Evolutionary conservation across 2,329 filamentous ascomycete genomes (phyloP).

Genomic region (Xylaria multiplex): DNA sequence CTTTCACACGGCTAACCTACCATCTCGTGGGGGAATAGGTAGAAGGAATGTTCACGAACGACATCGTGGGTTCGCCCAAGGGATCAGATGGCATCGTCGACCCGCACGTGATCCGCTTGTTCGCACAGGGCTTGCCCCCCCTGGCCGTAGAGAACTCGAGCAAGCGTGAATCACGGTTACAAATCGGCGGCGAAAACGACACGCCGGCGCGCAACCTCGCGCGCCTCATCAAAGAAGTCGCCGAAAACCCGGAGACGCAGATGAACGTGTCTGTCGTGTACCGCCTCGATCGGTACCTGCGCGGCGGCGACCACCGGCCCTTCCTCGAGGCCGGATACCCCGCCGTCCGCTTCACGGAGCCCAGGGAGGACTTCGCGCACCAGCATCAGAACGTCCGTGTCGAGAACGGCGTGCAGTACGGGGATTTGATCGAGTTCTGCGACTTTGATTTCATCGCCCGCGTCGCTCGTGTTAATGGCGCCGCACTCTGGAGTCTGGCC

Average conservation of each 20-base stretch:
- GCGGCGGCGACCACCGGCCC: conserved; percentile 65
- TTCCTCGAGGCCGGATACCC: conserved; percentile 66
- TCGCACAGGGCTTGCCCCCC: conserved; percentile 60
- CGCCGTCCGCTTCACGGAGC: conserved; percentile 66
- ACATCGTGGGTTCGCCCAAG: conserved; percentile 64
- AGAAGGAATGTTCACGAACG: conserved; percentile 67
- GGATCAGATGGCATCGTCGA: conserved; percentile 58
- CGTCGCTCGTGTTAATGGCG: conserved; percentile 65
- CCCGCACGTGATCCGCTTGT: conserved; percentile 64
- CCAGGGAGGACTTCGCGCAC: conserved; percentile 65
- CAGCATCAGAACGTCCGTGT: conserved; percentile 66
- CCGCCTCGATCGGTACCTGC: conserved; percentile 64
- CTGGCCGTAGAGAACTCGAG: conserved; percentile 52
- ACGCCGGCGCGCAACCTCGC: conserved; percentile 64
- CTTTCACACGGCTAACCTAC: not conserved
- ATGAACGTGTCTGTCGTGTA: conserved; percentile 68
- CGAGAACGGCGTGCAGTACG: conserved; percentile 60
- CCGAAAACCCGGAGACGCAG: conserved; percentile 59
- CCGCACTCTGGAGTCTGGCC: conserved; percentile 63
- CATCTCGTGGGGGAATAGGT: conserved; percentile 50
- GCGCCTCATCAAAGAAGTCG: conserved; percentile 65
- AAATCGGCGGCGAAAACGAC: conserved; percentile 64
- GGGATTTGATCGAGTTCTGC: conserved; percentile 66
- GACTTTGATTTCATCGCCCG: conserved; percentile 65
- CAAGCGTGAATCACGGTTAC: conserved; percentile 52